Evolutionary conservation across 768 basidiomycete species (phyloP), one percentile per base, ranked within the genome.

Genomic region (Boletales sp.): DNA sequence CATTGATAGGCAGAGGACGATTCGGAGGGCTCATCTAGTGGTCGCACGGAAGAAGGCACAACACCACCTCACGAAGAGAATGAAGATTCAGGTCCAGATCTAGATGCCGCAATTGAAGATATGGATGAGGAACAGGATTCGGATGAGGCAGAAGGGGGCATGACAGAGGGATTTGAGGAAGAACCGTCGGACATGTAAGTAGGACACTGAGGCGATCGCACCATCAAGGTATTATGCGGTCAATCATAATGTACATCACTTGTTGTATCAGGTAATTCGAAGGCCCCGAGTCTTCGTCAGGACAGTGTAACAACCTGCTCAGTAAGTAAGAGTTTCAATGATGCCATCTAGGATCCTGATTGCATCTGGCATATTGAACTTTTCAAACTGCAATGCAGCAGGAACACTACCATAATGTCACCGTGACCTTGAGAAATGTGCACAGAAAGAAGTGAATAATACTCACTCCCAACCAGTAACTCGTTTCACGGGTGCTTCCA

Each of bases 381-480:
- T 94, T 72, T 97, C 94, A 59, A 82, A 96, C 49, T 87, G 84
- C 56, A 96, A 72, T 33, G 82, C 87, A 19, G 83, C 83, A 3
- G 93, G 93, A n/a, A 84, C 81, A 57, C 90, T 94, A n/a, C n/a
- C n/a, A n/a, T n/a, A n/a, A n/a, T n/a, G n/a, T 38, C 40, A 39
- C 46, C 15, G 44, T 9, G 18, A 55, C 3, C 11, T 5, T 49
- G 15, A 54, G 41, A 46, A 54, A 13, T 19, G 30, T 44, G 41
- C 40, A 17, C 19, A 4, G 13, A 43, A 46, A 47, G 41, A 15
- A 14, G 39, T 9, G 54, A 49, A 31, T 28, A 40, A 25, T 8
- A 85, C 93, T 79, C 60, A 94, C 93, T 96, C 94, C 94, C 94
- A 97, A 28, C 90, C 91, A 3, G 89, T 82, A 15, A 97, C 82